Percentiles rank a stretch among this genome's conserved stretches.
Evolutionary conservation across 2,329 filamentous ascomycete genomes (phyloP).

Genomic region (Diaporthe sp.): DNA sequence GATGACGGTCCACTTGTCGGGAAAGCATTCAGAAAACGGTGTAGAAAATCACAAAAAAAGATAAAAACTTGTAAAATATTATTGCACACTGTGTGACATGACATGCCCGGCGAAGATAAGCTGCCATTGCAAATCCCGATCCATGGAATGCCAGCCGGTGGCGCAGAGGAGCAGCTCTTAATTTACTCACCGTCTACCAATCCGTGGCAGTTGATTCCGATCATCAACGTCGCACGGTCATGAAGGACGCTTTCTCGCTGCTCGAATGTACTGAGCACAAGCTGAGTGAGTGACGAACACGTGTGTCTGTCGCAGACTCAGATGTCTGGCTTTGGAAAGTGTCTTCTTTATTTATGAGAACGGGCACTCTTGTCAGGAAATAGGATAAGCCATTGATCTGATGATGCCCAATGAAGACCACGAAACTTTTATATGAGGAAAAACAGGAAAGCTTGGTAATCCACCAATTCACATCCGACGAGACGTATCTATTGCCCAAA

Average conservation of each 20-base stretch:
- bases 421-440: background rate
- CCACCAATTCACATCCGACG: background rate
- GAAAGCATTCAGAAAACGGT: background rate
- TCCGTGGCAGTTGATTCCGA: background rate
- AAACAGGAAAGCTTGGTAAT: background rate
- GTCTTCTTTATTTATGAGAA: background rate
- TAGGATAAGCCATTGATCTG: background rate
- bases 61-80: background rate
- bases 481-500: slow-evolving; percentile 43
- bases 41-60: slow-evolving; percentile 17
- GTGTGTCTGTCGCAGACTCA: background rate
- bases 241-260: background rate
- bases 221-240: background rate
- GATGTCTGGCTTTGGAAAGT: background rate
- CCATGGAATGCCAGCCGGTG: background rate
- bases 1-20: background rate
- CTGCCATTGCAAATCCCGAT: background rate
- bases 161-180: too few relatives aligned
- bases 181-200: background rate
- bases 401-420: background rate
- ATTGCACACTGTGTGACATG: background rate
- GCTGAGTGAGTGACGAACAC: background rate
- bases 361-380: background rate
- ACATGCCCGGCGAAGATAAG: background rate
- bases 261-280: background rate